Conservation (phyloP, 139 green algal species). For the Picochlorum sp. region DNA sequence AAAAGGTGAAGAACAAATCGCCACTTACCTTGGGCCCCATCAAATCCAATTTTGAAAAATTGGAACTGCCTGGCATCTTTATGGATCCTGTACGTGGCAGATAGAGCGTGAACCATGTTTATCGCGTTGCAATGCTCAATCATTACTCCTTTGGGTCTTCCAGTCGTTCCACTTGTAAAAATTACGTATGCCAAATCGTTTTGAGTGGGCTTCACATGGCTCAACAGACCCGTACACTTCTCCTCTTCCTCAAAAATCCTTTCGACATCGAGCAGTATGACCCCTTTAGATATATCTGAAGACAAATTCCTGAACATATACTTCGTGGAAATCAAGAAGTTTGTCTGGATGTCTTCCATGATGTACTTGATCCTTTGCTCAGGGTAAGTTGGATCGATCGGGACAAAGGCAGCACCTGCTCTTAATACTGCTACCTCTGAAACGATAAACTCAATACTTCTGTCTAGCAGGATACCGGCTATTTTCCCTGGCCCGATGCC, state of each 20-base stretch:
- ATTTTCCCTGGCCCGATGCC: slow-evolving; percentile 4
- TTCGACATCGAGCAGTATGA: not conserved
- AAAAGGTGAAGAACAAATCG: not conserved
- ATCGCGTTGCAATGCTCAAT: slow-evolving; percentile 31
- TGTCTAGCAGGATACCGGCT: slow-evolving; percentile 30
- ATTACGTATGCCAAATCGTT: slow-evolving; percentile 44
- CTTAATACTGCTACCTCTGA: slow-evolving; percentile 31
- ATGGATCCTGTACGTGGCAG: slow-evolving; percentile 5
- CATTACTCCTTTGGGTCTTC: slow-evolving; percentile 45
- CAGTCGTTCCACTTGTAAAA: slow-evolving; percentile 57
- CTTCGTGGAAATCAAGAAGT: slow-evolving; percentile 2
- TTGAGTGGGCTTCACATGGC: slow-evolving; percentile 1
- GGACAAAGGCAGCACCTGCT: slow-evolving; percentile 33
- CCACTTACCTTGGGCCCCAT: not conserved
- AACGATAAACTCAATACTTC: slow-evolving; percentile 30
- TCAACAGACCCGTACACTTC: not conserved
- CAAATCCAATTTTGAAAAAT: slow-evolving; percentile 6
- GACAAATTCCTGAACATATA: not conserved
- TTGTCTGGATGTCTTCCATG: slow-evolving; percentile 28
- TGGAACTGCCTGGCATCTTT: not conserved
- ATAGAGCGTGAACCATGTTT: slow-evolving; percentile 23
- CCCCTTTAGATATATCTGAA: slow-evolving; percentile 1
- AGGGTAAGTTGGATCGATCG: slow-evolving; percentile 38
- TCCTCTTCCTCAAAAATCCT: not conserved
- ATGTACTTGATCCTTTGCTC: slow-evolving; percentile 28